These are phyloP conservation scores for Achaetomium macrosporum DNA, from an alignment of 2,329 filamentous ascomycete species.

Conservation along the genomic window DNA sequence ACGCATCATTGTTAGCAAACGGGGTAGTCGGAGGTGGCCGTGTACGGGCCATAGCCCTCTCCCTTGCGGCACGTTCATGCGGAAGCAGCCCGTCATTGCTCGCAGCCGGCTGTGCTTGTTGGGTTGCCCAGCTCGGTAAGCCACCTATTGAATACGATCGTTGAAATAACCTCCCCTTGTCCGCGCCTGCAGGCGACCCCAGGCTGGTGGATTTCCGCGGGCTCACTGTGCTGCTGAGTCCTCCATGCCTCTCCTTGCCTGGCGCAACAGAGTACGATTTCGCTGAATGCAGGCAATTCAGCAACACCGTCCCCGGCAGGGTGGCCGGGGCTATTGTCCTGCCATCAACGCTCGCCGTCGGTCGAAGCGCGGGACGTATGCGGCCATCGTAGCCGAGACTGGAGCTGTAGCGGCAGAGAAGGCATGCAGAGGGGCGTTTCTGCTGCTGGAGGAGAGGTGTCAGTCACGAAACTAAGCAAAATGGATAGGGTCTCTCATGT, in stretches of 20 bases:
- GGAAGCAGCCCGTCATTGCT: conserved; percentile 16
- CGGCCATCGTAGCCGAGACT: conserved; percentile 15
- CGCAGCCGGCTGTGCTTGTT: not conserved
- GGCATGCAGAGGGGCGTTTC: conserved; percentile 22
- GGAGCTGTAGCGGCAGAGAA: conserved; percentile 23
- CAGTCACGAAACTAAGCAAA: not conserved
- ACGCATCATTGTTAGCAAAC: not conserved
- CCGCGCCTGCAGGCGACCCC: not conserved
- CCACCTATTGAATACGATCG: not conserved
- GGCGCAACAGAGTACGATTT: conserved; percentile 1
- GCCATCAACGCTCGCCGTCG: not conserved
- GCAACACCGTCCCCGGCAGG: too few relatives aligned
- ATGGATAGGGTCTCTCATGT: not conserved
- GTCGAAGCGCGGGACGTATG: conserved; percentile 8
- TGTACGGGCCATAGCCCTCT: not conserved
- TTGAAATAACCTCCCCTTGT: not conserved
- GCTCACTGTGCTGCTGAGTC: not conserved
- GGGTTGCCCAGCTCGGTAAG: conserved; percentile 8
- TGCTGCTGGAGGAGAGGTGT: conserved; percentile 19
- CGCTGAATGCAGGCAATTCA: not conserved
- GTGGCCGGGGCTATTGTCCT: not conserved
- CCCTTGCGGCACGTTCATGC: conserved; percentile 17
- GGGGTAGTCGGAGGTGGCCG: not conserved
- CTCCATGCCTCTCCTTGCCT: not conserved
- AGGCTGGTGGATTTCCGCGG: not conserved